A percentile compares a stretch with the other conserved stretches of the same genome.
Conservation (phyloP, 768 basidiomycete species). For the Auricularia cornea region DNA sequence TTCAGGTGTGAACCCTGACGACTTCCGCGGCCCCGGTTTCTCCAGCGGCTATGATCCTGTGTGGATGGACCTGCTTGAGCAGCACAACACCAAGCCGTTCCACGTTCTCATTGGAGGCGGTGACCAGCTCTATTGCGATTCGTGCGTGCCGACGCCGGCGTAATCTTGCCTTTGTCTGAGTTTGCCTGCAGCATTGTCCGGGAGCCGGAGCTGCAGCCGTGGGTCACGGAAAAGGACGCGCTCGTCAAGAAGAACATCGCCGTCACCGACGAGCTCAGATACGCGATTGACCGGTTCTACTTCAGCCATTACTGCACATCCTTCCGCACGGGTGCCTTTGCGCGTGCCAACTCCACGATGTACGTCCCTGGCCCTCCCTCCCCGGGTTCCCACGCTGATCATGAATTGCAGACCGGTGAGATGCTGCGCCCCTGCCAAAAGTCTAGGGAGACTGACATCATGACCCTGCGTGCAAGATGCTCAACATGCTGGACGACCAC, state of each 20-base stretch:
- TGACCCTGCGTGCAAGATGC: neutral
- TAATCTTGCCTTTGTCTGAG: neutral
- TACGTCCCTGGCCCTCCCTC: slow-evolving; percentile 30
- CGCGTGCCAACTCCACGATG: slow-evolving; percentile 85
- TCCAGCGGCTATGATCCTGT: slow-evolving; percentile 81
- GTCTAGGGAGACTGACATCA: too few species aligned
- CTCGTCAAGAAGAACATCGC: slow-evolving; percentile 49
- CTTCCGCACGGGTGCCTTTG: slow-evolving; percentile 86
- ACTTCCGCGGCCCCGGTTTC: slow-evolving; percentile 75
- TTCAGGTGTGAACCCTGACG: slow-evolving; percentile 79
- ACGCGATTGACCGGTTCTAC: slow-evolving; percentile 77
- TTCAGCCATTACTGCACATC: slow-evolving; percentile 86
- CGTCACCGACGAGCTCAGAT: slow-evolving; percentile 61
- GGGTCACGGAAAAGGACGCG: slow-evolving; percentile 57
- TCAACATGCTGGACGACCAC: slow-evolving; percentile 34
- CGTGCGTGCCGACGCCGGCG: slow-evolving; percentile 30
- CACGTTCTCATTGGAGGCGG: slow-evolving; percentile 92
- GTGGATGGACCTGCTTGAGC: slow-evolving; percentile 85
- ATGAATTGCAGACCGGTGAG: neutral
- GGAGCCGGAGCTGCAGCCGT: slow-evolving; percentile 84
- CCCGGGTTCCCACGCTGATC: neutral
- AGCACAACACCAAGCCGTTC: slow-evolving; percentile 73
- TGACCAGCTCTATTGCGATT: slow-evolving; percentile 85
- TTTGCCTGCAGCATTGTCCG: slow-evolving; percentile 53
- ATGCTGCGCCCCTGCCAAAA: too few species aligned